Conservation (phyloP, 2,329 filamentous ascomycete genomes). For the Penicillium sclerotiorum region DNA sequence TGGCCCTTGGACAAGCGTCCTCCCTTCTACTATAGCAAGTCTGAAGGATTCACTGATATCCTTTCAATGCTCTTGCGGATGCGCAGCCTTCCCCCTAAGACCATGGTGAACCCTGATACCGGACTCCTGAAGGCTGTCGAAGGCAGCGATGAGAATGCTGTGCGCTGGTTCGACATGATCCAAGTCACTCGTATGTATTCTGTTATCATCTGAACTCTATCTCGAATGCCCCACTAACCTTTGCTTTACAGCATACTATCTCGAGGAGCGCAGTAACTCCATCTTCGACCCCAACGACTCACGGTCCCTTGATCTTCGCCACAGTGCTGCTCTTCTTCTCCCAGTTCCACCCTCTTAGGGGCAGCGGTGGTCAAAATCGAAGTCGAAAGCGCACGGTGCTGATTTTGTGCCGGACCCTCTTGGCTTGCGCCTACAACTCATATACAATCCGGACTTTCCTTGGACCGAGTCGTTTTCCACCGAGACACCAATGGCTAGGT, state of each 20-base stretch:
- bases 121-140: slow-evolving; percentile 43
- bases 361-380: too few species aligned
- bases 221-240: slow-evolving; percentile 3
- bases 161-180: slow-evolving; percentile 47
- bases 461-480: too few species aligned
- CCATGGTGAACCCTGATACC: slow-evolving; percentile 39
- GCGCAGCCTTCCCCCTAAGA: slow-evolving; percentile 52
- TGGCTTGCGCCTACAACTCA: too few species aligned
- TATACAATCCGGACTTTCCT: too few species aligned
- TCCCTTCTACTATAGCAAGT: slow-evolving; percentile 56
- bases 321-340: slow-evolving; percentile 39
- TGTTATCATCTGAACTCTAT: neutral
- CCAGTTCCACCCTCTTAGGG: too few species aligned
- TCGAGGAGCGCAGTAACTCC: slow-evolving; percentile 42
- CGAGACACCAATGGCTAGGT: too few species aligned
- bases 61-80: slow-evolving; percentile 62
- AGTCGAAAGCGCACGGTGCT: too few species aligned
- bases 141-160: slow-evolving; percentile 41
- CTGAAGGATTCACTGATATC: slow-evolving; percentile 60
- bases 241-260: slow-evolving; percentile 35
- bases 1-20: slow-evolving; percentile 61
- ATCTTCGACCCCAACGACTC: slow-evolving; percentile 43
- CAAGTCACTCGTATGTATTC: slow-evolving; percentile 42
- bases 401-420: too few species aligned
- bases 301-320: slow-evolving; percentile 46